Conservation (phyloP, 768 basidiomycete genomes). For the Mycena pura region DNA sequence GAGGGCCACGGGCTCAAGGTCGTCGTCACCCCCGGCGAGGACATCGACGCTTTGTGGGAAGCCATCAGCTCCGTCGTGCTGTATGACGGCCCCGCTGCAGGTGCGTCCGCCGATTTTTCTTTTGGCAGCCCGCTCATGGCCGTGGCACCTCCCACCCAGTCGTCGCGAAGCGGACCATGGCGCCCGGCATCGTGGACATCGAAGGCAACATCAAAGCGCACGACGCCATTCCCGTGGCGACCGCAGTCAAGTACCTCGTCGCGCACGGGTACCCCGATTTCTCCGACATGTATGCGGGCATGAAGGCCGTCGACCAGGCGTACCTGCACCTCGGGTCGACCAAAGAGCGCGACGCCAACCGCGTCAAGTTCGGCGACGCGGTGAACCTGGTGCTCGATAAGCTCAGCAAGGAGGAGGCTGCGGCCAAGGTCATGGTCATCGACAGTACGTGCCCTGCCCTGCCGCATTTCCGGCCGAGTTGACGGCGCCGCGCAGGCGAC, state of each 20-base stretch:
- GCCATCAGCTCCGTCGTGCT: slow-evolving; percentile 62
- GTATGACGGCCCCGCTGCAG: slow-evolving; percentile 79
- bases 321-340: slow-evolving; percentile 76
- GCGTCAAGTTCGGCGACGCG: slow-evolving; percentile 86
- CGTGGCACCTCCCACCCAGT: slow-evolving; percentile 46
- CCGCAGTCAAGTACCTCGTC: slow-evolving; percentile 77
- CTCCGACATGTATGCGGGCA: slow-evolving; percentile 62
- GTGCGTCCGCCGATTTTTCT: too few species aligned
- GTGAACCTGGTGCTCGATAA: slow-evolving; percentile 80
- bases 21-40: slow-evolving; percentile 75
- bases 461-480: slow-evolving; percentile 6
- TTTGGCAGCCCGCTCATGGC: background rate
- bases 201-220: slow-evolving; percentile 83
- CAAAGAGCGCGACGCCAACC: slow-evolving; percentile 79
- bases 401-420: slow-evolving; percentile 77
- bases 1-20: slow-evolving; percentile 86
- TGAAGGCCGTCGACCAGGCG: slow-evolving; percentile 62
- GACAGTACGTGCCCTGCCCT: slow-evolving; percentile 66
- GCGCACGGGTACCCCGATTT: slow-evolving; percentile 64
- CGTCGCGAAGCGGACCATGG: slow-evolving; percentile 72
- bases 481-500: slow-evolving; percentile 56
- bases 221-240: slow-evolving; percentile 84
- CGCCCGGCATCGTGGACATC: slow-evolving; percentile 73
- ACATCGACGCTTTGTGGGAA: slow-evolving; percentile 79
- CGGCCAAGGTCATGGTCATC: slow-evolving; percentile 84